Conservation (phyloP, 805 yeast genomes). For the Candida xyloterini region DNA sequence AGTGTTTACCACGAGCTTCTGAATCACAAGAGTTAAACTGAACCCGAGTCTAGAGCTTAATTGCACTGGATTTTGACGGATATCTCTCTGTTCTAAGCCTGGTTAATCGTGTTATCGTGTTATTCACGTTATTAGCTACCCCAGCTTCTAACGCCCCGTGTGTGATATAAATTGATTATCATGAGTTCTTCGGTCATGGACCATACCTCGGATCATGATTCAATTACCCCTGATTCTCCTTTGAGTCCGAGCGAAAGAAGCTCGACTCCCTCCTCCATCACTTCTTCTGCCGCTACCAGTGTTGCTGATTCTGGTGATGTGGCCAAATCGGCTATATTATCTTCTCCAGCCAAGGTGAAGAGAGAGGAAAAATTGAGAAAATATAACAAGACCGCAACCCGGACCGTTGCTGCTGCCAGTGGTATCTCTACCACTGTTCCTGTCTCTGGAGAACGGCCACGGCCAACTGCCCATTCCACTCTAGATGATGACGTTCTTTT, state of each 20-base stretch:
- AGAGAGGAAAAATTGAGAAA: conserved; percentile 30
- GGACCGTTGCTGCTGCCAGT: conserved; percentile 55
- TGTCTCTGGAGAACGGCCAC: conserved; percentile 71
- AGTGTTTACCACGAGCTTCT: conserved; percentile 21
- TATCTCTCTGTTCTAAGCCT: conserved; percentile 32
- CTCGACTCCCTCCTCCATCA: conserved; percentile 44
- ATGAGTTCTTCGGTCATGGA: conserved; percentile 5
- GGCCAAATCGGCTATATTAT: conserved; percentile 14
- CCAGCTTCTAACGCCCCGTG: conserved; percentile 25
- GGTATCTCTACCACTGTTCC: conserved; percentile 79
- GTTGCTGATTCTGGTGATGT: conserved; percentile 23
- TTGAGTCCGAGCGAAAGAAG: conserved; percentile 31
- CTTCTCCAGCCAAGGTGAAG: conserved; percentile 15
- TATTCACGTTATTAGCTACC: conserved; percentile 21
- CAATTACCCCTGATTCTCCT: conserved; percentile 31
- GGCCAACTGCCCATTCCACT: conserved; percentile 63
- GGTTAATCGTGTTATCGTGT: conserved; percentile 22
- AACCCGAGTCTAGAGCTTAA: conserved; percentile 24
- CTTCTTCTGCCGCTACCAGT: conserved; percentile 32
- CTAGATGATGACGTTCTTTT: conserved; percentile 73
- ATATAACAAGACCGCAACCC: conserved; percentile 29
- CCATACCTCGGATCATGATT: conserved; percentile 7
- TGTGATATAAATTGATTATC: conserved; percentile 20
- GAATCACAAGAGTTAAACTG: conserved; percentile 28
- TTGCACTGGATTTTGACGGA: conserved; percentile 33